These are phyloP conservation scores for Hanseniaspora vineae DNA, from an alignment of 805 yeast species.

Conservation along the genomic window DNA sequence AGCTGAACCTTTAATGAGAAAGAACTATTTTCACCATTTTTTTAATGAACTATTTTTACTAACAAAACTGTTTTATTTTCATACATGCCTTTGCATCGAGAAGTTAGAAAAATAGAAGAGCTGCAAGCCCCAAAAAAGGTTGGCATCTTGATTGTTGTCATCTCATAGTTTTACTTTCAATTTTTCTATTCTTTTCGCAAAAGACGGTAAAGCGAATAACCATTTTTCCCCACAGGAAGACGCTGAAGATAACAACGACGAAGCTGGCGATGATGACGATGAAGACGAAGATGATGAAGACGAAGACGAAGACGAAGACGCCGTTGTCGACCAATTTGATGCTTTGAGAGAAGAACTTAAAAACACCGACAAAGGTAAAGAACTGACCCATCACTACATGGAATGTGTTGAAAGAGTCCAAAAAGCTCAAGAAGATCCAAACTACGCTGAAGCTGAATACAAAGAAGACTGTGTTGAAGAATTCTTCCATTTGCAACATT, in stretches of 20 bases:
- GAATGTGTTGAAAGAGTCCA: constrained; percentile 95
- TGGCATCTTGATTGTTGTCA: too few species aligned
- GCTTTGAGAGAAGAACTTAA: constrained; percentile 56
- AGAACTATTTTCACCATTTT: too few species aligned
- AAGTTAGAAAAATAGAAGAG: too few species aligned
- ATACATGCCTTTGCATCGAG: too few species aligned
- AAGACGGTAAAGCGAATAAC: too few species aligned
- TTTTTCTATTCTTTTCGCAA: too few species aligned
- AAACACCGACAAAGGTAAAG: constrained; percentile 52
- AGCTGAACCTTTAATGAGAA: too few species aligned
- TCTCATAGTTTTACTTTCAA: too few species aligned
- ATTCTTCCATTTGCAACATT: constrained; percentile 93
- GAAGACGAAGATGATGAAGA: constrained; percentile 50
- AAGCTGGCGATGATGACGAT: too few species aligned
- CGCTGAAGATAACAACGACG: constrained; percentile 20
- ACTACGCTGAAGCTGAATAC: constrained; percentile 62
- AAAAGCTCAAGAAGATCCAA: constrained; percentile 72
- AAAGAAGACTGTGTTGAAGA: constrained; percentile 98
- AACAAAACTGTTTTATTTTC: too few species aligned
- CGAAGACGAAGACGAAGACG: constrained; percentile 61
- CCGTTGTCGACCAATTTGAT: constrained; percentile 52
- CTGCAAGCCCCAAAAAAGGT: too few species aligned
- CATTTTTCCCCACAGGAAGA: constrained; percentile 11
- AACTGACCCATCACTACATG: constrained; percentile 74
- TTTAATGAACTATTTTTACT: too few species aligned